phyloP scores from a whole-genome alignment of 768 basidiomycete species.

The Sporobolomyces roseus region DNA sequence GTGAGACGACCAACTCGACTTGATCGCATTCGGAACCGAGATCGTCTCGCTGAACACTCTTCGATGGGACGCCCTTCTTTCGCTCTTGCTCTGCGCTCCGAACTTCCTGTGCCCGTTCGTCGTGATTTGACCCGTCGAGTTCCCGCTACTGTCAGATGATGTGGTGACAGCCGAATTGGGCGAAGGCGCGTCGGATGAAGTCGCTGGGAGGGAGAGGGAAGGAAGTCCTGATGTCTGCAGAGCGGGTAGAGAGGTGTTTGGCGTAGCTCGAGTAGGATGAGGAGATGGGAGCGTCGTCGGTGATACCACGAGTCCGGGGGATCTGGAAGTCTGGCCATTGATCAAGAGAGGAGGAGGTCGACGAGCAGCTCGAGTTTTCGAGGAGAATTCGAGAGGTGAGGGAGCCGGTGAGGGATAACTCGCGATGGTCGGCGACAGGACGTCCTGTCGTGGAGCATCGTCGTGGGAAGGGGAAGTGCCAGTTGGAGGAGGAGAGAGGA shows the following conservation, averaged over 20 bases:
- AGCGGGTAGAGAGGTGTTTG: neutral
- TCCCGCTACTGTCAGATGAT: constrained; percentile 4
- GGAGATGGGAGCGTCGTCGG: neutral
- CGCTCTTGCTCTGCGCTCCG: constrained; percentile 30
- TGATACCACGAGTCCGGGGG: neutral
- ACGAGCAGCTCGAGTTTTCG: neutral
- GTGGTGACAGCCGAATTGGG: constrained; percentile 6
- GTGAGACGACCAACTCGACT: neutral
- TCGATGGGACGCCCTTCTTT: constrained; percentile 31
- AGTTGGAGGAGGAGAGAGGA: constrained; percentile 9
- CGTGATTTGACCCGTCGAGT: neutral
- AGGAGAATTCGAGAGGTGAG: neutral
- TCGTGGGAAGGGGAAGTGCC: too few species aligned
- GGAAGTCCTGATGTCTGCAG: neutral
- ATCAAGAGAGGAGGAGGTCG: constrained; percentile 16
- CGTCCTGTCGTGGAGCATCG: neutral
- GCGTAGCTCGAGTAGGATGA: neutral
- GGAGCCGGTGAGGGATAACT: constrained; percentile 1
- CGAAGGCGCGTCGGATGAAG: neutral
- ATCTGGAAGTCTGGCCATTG: neutral
- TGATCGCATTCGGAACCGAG: neutral
- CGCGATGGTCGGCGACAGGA: neutral
- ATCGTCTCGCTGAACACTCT: constrained; percentile 29
- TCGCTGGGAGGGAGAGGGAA: neutral
- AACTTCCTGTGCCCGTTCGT: constrained; percentile 3